These are phyloP conservation scores for Naganishia randhawae DNA, from an alignment of 768 basidiomycete genomes.

Conservation along the genomic window DNA sequence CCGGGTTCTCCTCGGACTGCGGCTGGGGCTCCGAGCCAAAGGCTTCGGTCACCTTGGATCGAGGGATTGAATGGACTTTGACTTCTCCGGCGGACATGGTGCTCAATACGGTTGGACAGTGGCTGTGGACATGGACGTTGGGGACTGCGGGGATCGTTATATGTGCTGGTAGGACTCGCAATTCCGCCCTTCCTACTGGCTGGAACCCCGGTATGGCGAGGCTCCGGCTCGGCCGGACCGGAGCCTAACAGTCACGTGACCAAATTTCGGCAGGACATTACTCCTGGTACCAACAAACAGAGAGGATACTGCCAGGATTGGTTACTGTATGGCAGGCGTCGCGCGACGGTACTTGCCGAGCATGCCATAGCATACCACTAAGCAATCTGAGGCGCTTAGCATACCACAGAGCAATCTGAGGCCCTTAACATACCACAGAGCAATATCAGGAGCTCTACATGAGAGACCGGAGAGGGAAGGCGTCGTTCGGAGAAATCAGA, in stretches of 20 bases:
- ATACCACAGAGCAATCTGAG: too few species aligned
- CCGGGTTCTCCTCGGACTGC: not conserved
- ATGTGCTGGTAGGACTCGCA: not conserved
- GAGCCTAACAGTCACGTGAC: too few species aligned
- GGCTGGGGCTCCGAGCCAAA: conserved; percentile 13
- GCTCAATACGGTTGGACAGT: not conserved
- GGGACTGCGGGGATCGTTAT: not conserved
- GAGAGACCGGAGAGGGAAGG: not conserved
- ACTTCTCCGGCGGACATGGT: conserved; percentile 28
- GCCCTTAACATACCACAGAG: too few species aligned
- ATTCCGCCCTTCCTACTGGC: conserved; percentile 9
- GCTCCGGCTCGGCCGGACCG: not conserved
- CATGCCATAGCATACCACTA: too few species aligned
- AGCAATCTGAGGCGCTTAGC: too few species aligned
- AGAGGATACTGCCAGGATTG: too few species aligned
- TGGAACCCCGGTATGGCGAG: not conserved
- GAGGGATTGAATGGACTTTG: conserved; percentile 17
- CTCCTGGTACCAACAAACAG: too few species aligned
- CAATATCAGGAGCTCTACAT: too few species aligned
- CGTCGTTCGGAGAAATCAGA: not conserved
- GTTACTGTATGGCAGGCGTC: too few species aligned
- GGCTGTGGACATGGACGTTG: not conserved
- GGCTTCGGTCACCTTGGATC: conserved; percentile 8
- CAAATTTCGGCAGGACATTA: too few species aligned
- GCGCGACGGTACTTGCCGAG: too few species aligned